A percentile compares a stretch with the other conserved stretches of the same genome.
These are phyloP conservation scores for Cryptosporidium sp. DNA, from an alignment of 169 alveolate genomes.

Conservation along the genomic window DNA sequence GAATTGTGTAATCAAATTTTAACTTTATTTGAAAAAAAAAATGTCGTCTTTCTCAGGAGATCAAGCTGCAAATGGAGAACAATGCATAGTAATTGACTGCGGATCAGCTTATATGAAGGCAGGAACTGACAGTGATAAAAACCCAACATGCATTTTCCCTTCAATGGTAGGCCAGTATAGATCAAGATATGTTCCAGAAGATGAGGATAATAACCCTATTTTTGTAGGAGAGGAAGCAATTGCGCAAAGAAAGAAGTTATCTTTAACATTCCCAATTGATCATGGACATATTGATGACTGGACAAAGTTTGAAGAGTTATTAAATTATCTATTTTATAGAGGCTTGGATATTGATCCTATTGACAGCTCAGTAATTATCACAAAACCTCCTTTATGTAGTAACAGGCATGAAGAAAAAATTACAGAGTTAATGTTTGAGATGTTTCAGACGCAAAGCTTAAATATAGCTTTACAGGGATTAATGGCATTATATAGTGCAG, in stretches of 20 bases:
- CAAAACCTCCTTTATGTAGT: conserved; percentile 82
- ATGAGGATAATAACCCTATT: conserved; percentile 81
- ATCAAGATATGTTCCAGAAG: conserved; percentile 81
- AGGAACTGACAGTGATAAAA: conserved; percentile 85
- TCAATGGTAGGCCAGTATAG: conserved; percentile 82
- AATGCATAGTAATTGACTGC: conserved; percentile 44
- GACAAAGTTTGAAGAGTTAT: conserved; percentile 81
- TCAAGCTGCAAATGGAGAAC: conserved; percentile 40
- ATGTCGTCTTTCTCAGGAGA: conserved; percentile 44
- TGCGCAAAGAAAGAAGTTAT: conserved; percentile 75
- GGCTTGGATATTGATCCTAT: conserved; percentile 77
- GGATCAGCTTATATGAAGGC: conserved; percentile 86
- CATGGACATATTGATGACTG: conserved; percentile 85
- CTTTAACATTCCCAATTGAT: conserved; percentile 81
- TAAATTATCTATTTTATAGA: conserved; percentile 75
- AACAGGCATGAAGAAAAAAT: conserved; percentile 80
- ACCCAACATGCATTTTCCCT: conserved; percentile 82
- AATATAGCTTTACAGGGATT: conserved; percentile 87
- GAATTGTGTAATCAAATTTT: background rate
- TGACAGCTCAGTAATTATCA: conserved; percentile 79
- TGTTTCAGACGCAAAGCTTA: conserved; percentile 83
- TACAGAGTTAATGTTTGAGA: conserved; percentile 88
- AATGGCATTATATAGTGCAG: conserved; percentile 88
- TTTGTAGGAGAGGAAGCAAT: conserved; percentile 85
- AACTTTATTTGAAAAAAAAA: background rate